Conservation (phyloP, 73 alveolate genomes). For the Uronychia binucleata region DNA sequence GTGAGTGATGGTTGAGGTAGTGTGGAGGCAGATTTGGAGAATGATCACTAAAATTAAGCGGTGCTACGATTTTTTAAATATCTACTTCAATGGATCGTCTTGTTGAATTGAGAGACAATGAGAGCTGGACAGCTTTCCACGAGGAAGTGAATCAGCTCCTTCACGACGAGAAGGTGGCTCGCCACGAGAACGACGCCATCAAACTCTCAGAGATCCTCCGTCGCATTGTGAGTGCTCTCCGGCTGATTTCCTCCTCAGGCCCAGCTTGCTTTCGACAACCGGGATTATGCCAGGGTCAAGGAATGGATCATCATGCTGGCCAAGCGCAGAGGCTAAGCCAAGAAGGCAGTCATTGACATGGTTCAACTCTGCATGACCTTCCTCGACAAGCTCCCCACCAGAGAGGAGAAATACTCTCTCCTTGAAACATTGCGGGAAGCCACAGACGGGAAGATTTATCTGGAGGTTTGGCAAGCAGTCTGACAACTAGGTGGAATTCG, state of each 20-base stretch:
- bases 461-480: slow-evolving; percentile 47
- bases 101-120: slow-evolving; percentile 48
- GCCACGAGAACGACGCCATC: slow-evolving; percentile 69
- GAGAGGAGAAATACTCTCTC: slow-evolving; percentile 64
- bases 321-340: slow-evolving; percentile 80
- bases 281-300: slow-evolving; percentile 56
- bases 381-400: slow-evolving; percentile 59
- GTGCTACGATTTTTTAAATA: not conserved
- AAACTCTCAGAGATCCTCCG: slow-evolving; percentile 61
- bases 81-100: slow-evolving; percentile 39
- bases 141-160: slow-evolving; percentile 75
- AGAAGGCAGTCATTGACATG: slow-evolving; percentile 79
- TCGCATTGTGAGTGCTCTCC: slow-evolving; percentile 45
- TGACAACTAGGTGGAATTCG: slow-evolving; percentile 67
- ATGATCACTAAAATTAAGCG: not conserved
- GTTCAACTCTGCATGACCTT: slow-evolving; percentile 66
- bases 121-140: slow-evolving; percentile 70
- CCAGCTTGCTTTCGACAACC: slow-evolving; percentile 62
- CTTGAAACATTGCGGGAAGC: slow-evolving; percentile 71
- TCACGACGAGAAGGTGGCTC: slow-evolving; percentile 77
- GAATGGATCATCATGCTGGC: slow-evolving; percentile 63
- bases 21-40: not conserved
- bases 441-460: slow-evolving; percentile 83
- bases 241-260: slow-evolving; percentile 31
- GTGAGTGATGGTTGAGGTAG: slow-evolving; percentile 3